Evolutionary conservation across 768 basidiomycete genomes (phyloP).

Genomic region (Macrolepiota fuliginosa): DNA sequence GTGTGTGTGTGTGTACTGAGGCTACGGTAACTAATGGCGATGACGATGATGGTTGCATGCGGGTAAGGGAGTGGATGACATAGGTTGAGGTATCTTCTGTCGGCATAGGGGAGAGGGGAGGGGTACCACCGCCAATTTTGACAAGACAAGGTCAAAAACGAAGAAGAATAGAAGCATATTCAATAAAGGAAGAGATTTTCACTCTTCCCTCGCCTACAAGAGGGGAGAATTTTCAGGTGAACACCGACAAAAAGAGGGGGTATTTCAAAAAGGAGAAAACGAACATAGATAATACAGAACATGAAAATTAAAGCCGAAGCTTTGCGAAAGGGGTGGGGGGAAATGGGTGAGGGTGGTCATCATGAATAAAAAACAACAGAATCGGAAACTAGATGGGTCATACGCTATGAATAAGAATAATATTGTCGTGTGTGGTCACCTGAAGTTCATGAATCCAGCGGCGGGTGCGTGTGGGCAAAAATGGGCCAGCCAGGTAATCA

Average conservation of each 20-base stretch:
- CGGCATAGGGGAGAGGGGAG: background rate
- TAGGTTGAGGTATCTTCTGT: conserved; percentile 3
- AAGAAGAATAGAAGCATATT: background rate
- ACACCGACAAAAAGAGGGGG: conserved; percentile 5
- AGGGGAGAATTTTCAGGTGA: conserved; percentile 10
- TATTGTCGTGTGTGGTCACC: background rate
- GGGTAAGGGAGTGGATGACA: background rate
- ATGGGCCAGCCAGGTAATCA: background rate
- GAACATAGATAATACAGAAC: conserved; percentile 8
- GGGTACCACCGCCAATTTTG: conserved; percentile 10
- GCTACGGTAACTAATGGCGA: background rate
- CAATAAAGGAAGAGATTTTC: background rate
- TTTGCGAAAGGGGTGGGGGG: background rate
- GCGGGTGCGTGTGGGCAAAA: conserved; percentile 3
- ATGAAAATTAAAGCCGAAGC: conserved; percentile 2
- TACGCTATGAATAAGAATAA: conserved; percentile 12
- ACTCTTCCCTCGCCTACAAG: conserved; percentile 9
- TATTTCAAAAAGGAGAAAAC: conserved; percentile 9
- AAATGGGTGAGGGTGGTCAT: background rate
- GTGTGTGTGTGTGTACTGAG: background rate
- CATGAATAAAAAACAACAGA: conserved; percentile 2
- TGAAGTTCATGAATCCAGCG: conserved; percentile 2
- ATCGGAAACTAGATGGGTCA: conserved; percentile 4
- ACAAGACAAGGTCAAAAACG: background rate
- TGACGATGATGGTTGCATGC: conserved; percentile 3